Evolutionary conservation across 2,329 filamentous ascomycete species (phyloP).

Genomic region (Neurospora crassa): DNA sequence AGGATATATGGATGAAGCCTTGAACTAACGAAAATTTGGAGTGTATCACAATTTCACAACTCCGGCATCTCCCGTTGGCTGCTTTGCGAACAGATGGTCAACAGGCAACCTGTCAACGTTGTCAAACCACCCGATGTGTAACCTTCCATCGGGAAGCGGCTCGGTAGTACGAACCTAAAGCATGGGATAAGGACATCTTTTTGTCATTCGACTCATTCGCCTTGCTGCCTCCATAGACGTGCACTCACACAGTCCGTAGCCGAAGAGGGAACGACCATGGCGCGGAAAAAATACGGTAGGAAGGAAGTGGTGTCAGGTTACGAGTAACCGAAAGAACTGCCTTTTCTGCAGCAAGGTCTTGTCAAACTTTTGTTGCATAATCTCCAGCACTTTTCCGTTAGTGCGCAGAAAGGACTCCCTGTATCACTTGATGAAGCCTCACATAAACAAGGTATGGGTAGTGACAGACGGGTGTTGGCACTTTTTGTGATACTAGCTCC

Average conservation of each 20-base stretch:
- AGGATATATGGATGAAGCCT: background rate
- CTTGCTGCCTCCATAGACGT: background rate
- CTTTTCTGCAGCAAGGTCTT: background rate
- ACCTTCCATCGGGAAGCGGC: background rate
- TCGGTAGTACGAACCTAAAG: background rate
- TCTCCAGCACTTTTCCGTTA: background rate
- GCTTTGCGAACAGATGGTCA: background rate
- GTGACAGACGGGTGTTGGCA: background rate
- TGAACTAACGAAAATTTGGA: background rate
- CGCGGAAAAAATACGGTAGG: background rate
- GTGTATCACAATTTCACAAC: background rate
- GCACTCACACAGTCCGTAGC: background rate
- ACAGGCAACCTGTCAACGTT: background rate
- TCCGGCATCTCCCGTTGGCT: background rate
- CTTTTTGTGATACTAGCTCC: background rate
- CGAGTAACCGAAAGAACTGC: background rate
- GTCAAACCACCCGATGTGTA: background rate
- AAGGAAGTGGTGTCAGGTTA: background rate
- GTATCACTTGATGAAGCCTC: background rate
- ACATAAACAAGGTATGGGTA: background rate
- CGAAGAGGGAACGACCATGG: background rate
- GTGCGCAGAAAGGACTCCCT: background rate
- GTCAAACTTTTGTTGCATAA: background rate
- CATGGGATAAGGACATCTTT: background rate
- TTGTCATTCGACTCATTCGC: background rate